phyloP scores from a whole-genome alignment of 768 basidiomycete species.

The Auricularia sp. region DNA sequence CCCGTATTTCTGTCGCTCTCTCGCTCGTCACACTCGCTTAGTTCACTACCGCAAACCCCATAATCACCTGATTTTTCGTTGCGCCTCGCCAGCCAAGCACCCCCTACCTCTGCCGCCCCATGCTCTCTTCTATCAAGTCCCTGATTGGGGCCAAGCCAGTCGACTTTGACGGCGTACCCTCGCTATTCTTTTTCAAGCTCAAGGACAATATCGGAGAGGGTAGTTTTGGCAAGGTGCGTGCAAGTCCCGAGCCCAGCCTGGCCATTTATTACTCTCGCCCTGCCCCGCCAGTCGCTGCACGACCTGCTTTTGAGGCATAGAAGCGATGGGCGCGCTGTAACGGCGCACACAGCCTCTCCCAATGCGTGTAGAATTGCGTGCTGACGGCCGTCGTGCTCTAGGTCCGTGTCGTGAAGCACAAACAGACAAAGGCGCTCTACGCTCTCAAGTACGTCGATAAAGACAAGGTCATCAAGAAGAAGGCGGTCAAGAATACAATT shows the following conservation, averaged over 20 bases:
- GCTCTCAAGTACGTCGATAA: conserved; percentile 99
- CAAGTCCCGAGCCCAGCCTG: too few relatives aligned
- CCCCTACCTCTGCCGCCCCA: background rate
- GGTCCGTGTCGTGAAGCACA: conserved; percentile 97
- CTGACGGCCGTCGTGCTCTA: conserved; percentile 25
- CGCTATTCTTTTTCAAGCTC: conserved; percentile 40
- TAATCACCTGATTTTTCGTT: too few relatives aligned
- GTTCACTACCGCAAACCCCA: too few relatives aligned
- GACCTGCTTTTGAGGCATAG: background rate
- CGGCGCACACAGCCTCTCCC: too few relatives aligned
- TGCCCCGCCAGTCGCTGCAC: too few relatives aligned
- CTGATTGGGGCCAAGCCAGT: conserved; percentile 17
- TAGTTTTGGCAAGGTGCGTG: conserved; percentile 37
- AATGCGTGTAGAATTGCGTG: too few relatives aligned
- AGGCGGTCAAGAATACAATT: conserved; percentile 84
- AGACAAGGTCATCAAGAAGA: conserved; percentile 80
- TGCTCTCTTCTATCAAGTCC: background rate
- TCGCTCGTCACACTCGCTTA: too few relatives aligned
- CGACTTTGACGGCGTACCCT: conserved; percentile 31
- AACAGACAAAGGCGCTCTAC: conserved; percentile 81
- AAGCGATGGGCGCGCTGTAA: too few relatives aligned
- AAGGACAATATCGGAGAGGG: conserved; percentile 39
- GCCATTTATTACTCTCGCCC: too few relatives aligned
- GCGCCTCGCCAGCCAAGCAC: too few relatives aligned
- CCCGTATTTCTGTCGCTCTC: too few relatives aligned